These are phyloP conservation scores for Xylaria arbuscula DNA, from an alignment of 2,329 filamentous ascomycete species.

Conservation along the genomic window DNA sequence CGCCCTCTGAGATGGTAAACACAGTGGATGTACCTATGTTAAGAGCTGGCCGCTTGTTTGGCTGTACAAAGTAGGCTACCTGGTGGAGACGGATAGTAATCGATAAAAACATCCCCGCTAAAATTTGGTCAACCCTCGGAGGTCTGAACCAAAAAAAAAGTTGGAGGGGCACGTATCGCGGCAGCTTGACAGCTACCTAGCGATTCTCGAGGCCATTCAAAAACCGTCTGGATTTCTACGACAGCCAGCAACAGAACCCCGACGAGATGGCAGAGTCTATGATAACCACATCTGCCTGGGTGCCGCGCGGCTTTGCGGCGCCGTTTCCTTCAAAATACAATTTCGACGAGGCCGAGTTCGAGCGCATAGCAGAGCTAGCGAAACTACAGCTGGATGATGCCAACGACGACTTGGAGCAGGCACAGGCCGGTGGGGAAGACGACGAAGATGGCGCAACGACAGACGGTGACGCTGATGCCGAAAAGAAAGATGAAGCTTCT, in stretches of 20 bases:
- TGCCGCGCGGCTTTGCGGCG: slow-evolving; percentile 79
- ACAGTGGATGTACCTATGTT: not conserved
- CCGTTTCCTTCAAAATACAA: slow-evolving; percentile 80
- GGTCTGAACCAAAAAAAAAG: slow-evolving; percentile 39
- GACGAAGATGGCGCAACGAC: not conserved
- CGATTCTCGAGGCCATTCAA: not conserved
- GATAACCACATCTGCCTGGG: slow-evolving; percentile 82
- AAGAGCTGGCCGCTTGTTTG: not conserved
- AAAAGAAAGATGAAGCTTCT: slow-evolving; percentile 17
- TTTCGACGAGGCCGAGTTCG: slow-evolving; percentile 79
- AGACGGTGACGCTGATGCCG: not conserved
- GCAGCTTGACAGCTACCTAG: slow-evolving; percentile 16
- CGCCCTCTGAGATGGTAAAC: not conserved
- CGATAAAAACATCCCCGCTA: slow-evolving; percentile 44
- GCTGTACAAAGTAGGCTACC: not conserved
- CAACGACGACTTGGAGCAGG: slow-evolving; percentile 83
- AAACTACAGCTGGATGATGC: slow-evolving; percentile 90
- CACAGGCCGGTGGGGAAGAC: slow-evolving; percentile 60
- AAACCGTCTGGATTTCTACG: not conserved
- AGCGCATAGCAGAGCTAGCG: slow-evolving; percentile 78
- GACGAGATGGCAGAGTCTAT: slow-evolving; percentile 67
- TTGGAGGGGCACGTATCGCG: slow-evolving; percentile 42
- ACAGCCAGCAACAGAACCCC: not conserved
- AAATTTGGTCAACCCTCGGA: slow-evolving; percentile 39
- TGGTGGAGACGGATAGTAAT: slow-evolving; percentile 35